phyloP scores from a whole-genome alignment of 108 stramenopile genomes.

The Pseudonitzschia multiseries region DNA sequence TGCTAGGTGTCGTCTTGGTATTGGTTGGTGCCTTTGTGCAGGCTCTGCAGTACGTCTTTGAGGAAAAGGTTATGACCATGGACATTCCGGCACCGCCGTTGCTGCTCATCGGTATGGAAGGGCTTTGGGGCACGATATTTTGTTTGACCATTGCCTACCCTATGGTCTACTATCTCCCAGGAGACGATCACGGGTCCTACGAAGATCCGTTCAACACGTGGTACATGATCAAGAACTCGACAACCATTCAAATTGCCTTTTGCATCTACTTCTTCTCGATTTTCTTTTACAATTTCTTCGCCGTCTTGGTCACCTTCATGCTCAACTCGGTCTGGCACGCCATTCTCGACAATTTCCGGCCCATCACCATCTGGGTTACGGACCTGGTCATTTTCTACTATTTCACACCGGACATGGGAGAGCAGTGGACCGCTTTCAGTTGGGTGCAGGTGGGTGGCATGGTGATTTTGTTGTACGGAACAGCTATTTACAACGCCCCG shows the following conservation, averaged over 20 bases:
- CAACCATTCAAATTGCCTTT: constrained; percentile 63
- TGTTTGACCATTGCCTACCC: constrained; percentile 81
- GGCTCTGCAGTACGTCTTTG: constrained; percentile 87
- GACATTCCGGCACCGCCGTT: constrained; percentile 79
- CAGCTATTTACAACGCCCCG: constrained; percentile 94
- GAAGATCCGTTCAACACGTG: constrained; percentile 86
- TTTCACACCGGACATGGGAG: constrained; percentile 75
- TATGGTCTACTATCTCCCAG: constrained; percentile 74
- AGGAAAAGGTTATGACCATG: constrained; percentile 91
- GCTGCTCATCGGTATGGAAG: constrained; percentile 90
- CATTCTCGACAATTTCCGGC: constrained; percentile 96
- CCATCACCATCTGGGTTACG: constrained; percentile 87
- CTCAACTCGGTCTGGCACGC: constrained; percentile 95
- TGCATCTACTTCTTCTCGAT: constrained; percentile 83
- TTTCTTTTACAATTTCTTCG: constrained; percentile 93
- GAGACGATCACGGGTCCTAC: constrained; percentile 87
- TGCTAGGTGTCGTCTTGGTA: constrained; percentile 77
- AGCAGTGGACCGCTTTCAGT: constrained; percentile 83
- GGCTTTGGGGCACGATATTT: constrained; percentile 87
- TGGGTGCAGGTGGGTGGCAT: constrained; percentile 90
- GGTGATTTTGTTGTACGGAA: constrained; percentile 91
- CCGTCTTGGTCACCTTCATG: constrained; percentile 91
- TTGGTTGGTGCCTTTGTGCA: constrained; percentile 90
- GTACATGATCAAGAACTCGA: constrained; percentile 67
- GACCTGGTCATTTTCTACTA: constrained; percentile 90